Base-by-base conservation (phyloP, 768 basidiomycete species). In the Cystofilobasidium macerans region DNA sequence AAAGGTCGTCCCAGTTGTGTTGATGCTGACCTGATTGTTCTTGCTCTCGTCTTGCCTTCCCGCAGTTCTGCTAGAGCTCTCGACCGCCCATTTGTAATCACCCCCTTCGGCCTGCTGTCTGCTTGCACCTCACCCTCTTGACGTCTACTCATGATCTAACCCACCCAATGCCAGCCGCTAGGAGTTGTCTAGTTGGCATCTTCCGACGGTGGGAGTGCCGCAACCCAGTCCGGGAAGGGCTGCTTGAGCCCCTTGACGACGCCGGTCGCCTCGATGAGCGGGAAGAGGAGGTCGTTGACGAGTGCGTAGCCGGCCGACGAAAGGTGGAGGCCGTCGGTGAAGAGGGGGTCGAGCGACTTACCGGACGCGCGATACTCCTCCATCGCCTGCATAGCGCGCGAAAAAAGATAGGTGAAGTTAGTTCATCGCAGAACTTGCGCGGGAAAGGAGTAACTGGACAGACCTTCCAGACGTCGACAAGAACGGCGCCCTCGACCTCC, bases 391-490 rank as follows among this genome's bases (percentile, higher is more conserved):
- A 30, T 53, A n/a, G 1, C 8, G 2, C 35, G 32, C 2, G 58
- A 8, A 20, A 59, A 36, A 22, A 16, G 42, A 45, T 2, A 42
- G 60, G 22, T 48, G 20, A 43, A n/a, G n/a, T n/a, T n/a, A n/a
- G n/a, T n/a, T n/a, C n/a, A n/a, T n/a, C 26, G 26, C 58, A 14
- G 22, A 24, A 7, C 1, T 16, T 1, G 28, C 9, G n/a, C 28
- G 13, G 45, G 45, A 32, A 35, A 2, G 30, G n/a, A 5, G 38
- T 38, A 40, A 14, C 6, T 3, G 18, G 26, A 20, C 62, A 13
- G 28, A 63, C 62, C 62, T 63, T 58, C 64, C 64, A 65, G 0
- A 58, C 26, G 42, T 65, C 64, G 20, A 65, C 57, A 9, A 65
- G 43, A 22, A 57, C 45, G 8, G 57, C 47, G 22, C 58, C 64